phyloP scores from a whole-genome alignment of 2,329 filamentous ascomycete genomes.

The Ceratocystis colombiana region DNA sequence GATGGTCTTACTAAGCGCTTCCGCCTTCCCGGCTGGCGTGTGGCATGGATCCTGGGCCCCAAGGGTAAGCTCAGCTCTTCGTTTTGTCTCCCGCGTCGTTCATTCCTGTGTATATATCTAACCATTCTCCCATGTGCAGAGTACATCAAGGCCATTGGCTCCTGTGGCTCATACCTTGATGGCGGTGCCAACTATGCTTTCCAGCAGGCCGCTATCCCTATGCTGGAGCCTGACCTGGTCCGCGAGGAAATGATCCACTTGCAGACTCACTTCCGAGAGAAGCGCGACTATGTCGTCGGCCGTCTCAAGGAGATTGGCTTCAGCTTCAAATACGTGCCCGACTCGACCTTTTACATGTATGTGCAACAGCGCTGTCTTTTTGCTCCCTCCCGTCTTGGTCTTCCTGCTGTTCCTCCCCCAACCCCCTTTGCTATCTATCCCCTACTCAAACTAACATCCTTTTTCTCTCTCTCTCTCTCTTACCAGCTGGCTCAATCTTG shows the following conservation, averaged over 20 bases:
- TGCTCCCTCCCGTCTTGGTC: not conserved
- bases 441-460: not conserved
- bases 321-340: conserved; percentile 69
- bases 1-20: conserved; percentile 96
- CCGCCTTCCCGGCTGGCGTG: conserved; percentile 89
- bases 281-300: conserved; percentile 81
- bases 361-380: conserved; percentile 26
- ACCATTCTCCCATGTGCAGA: conserved; percentile 38
- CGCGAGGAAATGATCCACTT: conserved; percentile 78
- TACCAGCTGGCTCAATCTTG: conserved; percentile 48
- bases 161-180: conserved; percentile 87
- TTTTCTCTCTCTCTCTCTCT: not conserved
- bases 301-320: conserved; percentile 81
- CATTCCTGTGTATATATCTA: not conserved
- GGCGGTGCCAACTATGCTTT: conserved; percentile 91
- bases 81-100: too few species aligned
- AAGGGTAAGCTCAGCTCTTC: conserved; percentile 43
- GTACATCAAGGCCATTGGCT: conserved; percentile 86
- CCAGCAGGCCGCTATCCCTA: conserved; percentile 83
- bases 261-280: conserved; percentile 78
- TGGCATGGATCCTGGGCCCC: conserved; percentile 90
- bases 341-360: conserved; percentile 91
- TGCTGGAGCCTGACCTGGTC: conserved; percentile 81
- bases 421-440: too few species aligned
- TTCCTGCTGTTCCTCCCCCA: too few species aligned